Conservation (phyloP, 2,329 filamentous ascomycete genomes). For the Trichoderma sp. region DNA sequence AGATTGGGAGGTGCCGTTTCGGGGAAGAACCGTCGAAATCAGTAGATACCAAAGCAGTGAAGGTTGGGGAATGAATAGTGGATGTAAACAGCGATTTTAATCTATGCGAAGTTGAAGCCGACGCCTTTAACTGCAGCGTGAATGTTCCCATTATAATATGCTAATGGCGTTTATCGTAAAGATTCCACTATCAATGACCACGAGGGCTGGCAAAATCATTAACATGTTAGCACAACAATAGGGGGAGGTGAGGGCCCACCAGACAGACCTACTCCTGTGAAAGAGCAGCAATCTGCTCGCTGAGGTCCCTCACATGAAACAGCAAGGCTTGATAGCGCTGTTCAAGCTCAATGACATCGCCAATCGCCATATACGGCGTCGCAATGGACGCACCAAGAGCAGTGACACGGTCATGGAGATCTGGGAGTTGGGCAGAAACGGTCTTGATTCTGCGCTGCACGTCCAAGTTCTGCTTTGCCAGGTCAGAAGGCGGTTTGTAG, state of each 20-base stretch:
- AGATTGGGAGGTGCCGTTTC: constrained; percentile 69
- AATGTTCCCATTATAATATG: not conserved
- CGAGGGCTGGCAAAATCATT: not conserved
- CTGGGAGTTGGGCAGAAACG: constrained; percentile 63
- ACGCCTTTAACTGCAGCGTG: not conserved
- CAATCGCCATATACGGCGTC: constrained; percentile 48
- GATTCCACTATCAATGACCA: not conserved
- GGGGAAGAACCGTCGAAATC: constrained; percentile 55
- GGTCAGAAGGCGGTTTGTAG: constrained; percentile 54
- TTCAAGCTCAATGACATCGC: constrained; percentile 58
- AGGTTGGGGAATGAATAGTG: not conserved
- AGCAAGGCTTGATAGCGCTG: constrained; percentile 56
- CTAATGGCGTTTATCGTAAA: not conserved
- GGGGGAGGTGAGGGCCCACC: constrained; percentile 66
- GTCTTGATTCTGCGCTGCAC: constrained; percentile 68
- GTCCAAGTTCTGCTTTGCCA: constrained; percentile 70
- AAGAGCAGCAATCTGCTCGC: constrained; percentile 62
- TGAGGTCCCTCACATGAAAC: constrained; percentile 56
- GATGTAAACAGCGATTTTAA: not conserved
- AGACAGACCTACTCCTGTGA: constrained; percentile 53
- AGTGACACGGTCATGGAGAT: constrained; percentile 52
- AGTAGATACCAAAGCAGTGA: constrained; percentile 19
- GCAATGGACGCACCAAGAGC: constrained; percentile 36
- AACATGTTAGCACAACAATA: constrained; percentile 65
- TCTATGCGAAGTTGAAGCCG: not conserved